Evolutionary conservation across 345 rosid genomes (phyloP).

Genomic region (Zanthoxylum bungeanum): DNA sequence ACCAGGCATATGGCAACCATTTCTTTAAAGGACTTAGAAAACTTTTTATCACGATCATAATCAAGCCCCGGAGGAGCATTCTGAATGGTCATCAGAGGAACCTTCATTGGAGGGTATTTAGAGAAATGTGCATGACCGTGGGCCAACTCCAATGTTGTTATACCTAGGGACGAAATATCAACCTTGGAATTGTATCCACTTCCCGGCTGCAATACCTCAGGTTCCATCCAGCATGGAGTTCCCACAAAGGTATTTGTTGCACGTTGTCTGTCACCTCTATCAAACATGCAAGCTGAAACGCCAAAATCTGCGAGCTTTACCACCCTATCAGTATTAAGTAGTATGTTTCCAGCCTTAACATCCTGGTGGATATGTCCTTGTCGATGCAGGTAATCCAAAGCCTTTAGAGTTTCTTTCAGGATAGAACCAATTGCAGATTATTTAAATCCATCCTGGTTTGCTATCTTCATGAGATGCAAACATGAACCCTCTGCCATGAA

Average conservation of each 20-base stretch:
- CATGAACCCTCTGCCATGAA: conserved; percentile 99
- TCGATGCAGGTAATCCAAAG: conserved; percentile 88
- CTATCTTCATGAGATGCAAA: conserved; percentile 94
- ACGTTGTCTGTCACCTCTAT: conserved; percentile 91
- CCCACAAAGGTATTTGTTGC: conserved; percentile 97
- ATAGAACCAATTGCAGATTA: conserved; percentile 89
- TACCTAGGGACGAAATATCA: conserved; percentile 99
- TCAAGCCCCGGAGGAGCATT: conserved; percentile 98
- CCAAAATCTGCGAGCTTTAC: conserved; percentile 99
- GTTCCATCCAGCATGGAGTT: conserved; percentile 99
- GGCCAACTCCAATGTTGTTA: conserved; percentile 95
- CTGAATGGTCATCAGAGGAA: conserved; percentile 96
- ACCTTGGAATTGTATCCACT: conserved; percentile 99
- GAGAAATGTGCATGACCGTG: conserved; percentile 99
- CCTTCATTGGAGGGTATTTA: conserved; percentile 99
- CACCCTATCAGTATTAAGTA: conserved; percentile 70
- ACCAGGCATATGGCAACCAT: conserved; percentile 99
- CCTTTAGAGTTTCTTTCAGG: conserved; percentile 95
- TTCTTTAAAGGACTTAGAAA: conserved; percentile 99
- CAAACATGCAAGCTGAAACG: conserved; percentile 98
- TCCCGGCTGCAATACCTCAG: conserved; percentile 97
- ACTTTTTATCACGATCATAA: conserved; percentile 96
- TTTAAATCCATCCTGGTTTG: conserved; percentile 86
- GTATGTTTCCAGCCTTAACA: conserved; percentile 99
- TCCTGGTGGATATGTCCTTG: conserved; percentile 99